A percentile compares a stretch with the other conserved stretches of the same genome.
Conservation (phyloP, 352 stramenopile genomes). For the Pythium insidiosum region DNA sequence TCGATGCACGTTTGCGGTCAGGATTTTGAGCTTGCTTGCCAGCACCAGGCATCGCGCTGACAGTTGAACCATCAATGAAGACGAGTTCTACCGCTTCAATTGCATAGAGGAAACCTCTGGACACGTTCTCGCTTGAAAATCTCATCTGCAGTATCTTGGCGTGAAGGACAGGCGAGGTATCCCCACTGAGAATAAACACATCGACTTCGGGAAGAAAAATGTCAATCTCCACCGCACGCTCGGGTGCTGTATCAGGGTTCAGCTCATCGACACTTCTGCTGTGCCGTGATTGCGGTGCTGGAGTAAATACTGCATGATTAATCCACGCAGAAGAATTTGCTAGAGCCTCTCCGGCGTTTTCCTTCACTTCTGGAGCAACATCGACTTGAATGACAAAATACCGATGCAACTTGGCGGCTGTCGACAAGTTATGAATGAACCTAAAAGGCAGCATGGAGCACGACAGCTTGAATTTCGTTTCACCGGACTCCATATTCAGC, state of each 20-base stretch:
- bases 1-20: not conserved
- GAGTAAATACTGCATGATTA: constrained; percentile 41
- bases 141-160: constrained; percentile 35
- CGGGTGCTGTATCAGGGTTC: constrained; percentile 6
- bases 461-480: constrained; percentile 43
- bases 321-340: constrained; percentile 40
- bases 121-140: constrained; percentile 41
- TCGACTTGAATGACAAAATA: constrained; percentile 58
- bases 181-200: constrained; percentile 50
- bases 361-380: constrained; percentile 29
- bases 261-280: no score
- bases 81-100: constrained; percentile 50
- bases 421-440: constrained; percentile 66
- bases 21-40: not conserved
- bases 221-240: constrained; percentile 32
- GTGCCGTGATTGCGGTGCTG: no score
- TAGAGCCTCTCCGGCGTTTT: constrained; percentile 46
- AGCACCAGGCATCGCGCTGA: no score
- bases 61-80: constrained; percentile 45
- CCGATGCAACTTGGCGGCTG: constrained; percentile 47
- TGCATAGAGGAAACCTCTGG: constrained; percentile 45
- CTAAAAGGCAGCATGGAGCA: constrained; percentile 54
- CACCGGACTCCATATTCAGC: constrained; percentile 45
- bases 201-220: constrained; percentile 58
- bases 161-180: constrained; percentile 57